Evolutionary conservation across 1,139 yeast species (phyloP), one percentile per base, ranked within the genome.

Genomic region (Protomyces macrosporus): DNA sequence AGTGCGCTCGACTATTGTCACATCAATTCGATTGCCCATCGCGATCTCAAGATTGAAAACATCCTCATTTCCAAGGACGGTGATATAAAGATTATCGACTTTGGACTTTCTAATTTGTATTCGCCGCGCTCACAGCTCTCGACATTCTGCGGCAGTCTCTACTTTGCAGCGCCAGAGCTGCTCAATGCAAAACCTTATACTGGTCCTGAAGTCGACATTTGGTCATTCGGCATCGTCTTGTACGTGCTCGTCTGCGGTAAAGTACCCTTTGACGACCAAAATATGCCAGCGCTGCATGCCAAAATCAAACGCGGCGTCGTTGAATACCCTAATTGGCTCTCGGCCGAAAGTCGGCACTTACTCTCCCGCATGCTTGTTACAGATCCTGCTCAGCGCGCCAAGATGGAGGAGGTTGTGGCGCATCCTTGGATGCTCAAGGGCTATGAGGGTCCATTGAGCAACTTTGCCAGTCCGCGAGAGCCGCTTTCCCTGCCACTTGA

Each of bases 171-270:
- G 0, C 99, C 99, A 0, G 99, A 95, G 74, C 80, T 95, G 69
- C 79, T 95, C 66, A 87, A 89, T 67, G 98, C 98, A 0, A 85
- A 86, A 69, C 97, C 97, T 0, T 95, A 95, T 72, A 79, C 83
- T 42, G 99, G 98, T 0, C 98, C 98, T 0, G 98, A 95, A 74
- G 97, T 95, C 58, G 99, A 95, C 75, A 98, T 95, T 62, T 95
- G 99, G 99, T 88, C 96, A 0, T 88, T 96, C 71, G 98, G 99
- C 70, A 98, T 95, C 58, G 93, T 95, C 64, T 80, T 93, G 67
- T 93, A 91, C 71, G 98, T 95, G 57, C 90, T 93, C 97, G 81
- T 93, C 64, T 93, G 98, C 77, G 98, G 99, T 45, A 82, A 98
- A 72, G 81, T 95, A 69, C 99, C 99, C 10, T 95, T 95, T 75